Percentiles rank a stretch among this genome's conserved stretches.
Conservation (phyloP, 805 yeast genomes). For the Candida ortonii region DNA sequence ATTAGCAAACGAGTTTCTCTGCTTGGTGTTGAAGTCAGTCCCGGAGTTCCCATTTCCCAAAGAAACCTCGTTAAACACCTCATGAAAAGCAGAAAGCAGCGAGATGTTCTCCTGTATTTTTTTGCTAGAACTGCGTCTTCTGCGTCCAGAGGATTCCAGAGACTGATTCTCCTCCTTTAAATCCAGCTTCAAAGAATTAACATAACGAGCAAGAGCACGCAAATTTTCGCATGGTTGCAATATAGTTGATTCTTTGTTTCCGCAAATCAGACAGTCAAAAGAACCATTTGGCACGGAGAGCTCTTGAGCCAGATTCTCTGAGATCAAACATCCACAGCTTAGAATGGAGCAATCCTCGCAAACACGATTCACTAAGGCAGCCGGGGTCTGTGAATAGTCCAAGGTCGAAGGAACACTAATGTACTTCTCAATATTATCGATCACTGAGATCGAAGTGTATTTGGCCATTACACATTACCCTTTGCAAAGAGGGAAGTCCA, state of each 20-base stretch:
- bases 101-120: constrained; percentile 21
- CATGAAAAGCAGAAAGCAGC: constrained; percentile 36
- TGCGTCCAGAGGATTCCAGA: constrained; percentile 5
- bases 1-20: constrained; percentile 1
- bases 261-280: constrained; percentile 39
- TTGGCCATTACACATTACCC: constrained; percentile 1
- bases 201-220: constrained; percentile 25
- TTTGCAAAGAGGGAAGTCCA: too few species aligned
- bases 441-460: constrained; percentile 3
- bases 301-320: constrained; percentile 29
- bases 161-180: constrained; percentile 12
- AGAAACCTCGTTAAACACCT: constrained; percentile 32
- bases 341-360: constrained; percentile 33
- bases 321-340: constrained; percentile 41
- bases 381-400: constrained; percentile 23
- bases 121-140: constrained; percentile 7
- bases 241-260: constrained; percentile 16
- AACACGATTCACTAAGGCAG: constrained; percentile 18
- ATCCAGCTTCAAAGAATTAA: constrained; percentile 11
- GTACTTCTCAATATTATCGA: constrained; percentile 19
- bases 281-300: constrained; percentile 17
- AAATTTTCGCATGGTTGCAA: constrained; percentile 36
- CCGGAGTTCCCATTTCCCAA: constrained; percentile 2
- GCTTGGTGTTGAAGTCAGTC: neutral
- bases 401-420: constrained; percentile 24